Conservation (phyloP, 2,329 filamentous ascomycete species). For the Sclerotinia minor region DNA sequence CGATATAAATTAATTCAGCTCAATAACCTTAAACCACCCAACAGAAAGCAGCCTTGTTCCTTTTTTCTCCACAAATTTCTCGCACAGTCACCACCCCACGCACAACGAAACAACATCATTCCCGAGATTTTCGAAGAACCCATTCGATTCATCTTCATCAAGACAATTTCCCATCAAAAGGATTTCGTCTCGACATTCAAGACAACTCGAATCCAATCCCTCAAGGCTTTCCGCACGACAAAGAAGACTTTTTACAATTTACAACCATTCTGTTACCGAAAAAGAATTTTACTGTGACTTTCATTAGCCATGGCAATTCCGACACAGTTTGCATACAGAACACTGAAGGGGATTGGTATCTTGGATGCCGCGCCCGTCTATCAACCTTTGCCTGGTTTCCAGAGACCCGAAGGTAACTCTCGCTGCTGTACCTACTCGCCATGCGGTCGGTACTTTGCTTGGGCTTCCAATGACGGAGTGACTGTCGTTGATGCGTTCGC, state of each 20-base stretch:
- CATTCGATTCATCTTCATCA: slow-evolving; percentile 20
- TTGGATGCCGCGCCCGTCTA: slow-evolving; percentile 91
- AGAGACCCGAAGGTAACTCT: slow-evolving; percentile 86
- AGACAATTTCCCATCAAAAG: slow-evolving; percentile 15
- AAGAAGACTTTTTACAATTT: slow-evolving; percentile 28
- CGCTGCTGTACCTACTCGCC: slow-evolving; percentile 95
- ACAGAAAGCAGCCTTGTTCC: neutral
- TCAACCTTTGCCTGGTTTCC: slow-evolving; percentile 78
- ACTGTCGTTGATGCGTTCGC: slow-evolving; percentile 78
- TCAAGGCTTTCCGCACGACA: slow-evolving; percentile 26
- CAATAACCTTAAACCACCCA: neutral
- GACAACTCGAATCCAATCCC: slow-evolving; percentile 26
- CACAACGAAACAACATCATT: slow-evolving; percentile 19
- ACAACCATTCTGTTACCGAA: slow-evolving; percentile 34
- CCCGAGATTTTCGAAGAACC: slow-evolving; percentile 17
- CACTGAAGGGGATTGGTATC: slow-evolving; percentile 92
- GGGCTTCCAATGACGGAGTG: slow-evolving; percentile 85
- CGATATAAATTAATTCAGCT: neutral
- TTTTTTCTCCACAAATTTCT: slow-evolving; percentile 22
- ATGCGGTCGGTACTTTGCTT: slow-evolving; percentile 94
- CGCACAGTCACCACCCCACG: slow-evolving; percentile 18
- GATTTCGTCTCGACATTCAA: slow-evolving; percentile 19
- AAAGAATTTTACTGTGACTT: slow-evolving; percentile 61
- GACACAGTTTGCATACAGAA: slow-evolving; percentile 95
- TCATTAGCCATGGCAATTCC: slow-evolving; percentile 90